Evolutionary conservation across 192 early-diverging fungal genomes (phyloP), one percentile per base, ranked within the genome.

Genomic region (Coemansia sp.): DNA sequence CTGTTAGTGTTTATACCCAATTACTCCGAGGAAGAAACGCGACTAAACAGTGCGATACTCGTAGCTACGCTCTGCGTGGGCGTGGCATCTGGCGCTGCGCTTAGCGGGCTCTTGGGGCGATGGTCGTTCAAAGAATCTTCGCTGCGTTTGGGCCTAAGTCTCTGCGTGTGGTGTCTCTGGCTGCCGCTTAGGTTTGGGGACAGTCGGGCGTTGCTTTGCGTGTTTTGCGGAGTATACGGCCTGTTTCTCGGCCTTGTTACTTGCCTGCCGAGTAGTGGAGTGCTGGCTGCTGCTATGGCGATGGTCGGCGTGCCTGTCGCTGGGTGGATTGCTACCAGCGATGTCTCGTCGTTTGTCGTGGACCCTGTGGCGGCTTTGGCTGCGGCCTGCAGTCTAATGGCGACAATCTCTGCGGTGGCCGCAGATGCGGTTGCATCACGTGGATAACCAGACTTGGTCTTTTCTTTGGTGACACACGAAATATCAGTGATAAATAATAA

Each of bases 131-230:
- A 38, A 38, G 47, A 63, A 10, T 44, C 24, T 18, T 11, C 7
- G 15, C 13, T 43, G 22, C 55, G 55, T 5, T 2, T 54, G 13
- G 31, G 20, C 1, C 72, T 74, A 3, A 44, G 54, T 1, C 47
- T 71, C 24, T 42, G 71, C 15, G 20, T 74, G 7, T 79, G 77
- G 68, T 52, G 77, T 1, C 65, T 79, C 18, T 79, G 77, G 77
- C 72, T 79, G 55, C 77, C 72, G 2, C 49, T 68, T 3, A 12
- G 44, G 44, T 18, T 29, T 5, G 71, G 46, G 27, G 20, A 44
- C 40, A 70, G 63, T 47, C 70, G 72, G 64, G 64, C 44, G 5
- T 15, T 73, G 55, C 12, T 55, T 0, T 67, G 68, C 42, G 49
- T 31, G 22, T 79, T 79, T 44, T 67, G 72, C 41, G 31, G 41